Conservation (phyloP, 2,329 filamentous ascomycete species). For the Alternaria conjuncta region DNA sequence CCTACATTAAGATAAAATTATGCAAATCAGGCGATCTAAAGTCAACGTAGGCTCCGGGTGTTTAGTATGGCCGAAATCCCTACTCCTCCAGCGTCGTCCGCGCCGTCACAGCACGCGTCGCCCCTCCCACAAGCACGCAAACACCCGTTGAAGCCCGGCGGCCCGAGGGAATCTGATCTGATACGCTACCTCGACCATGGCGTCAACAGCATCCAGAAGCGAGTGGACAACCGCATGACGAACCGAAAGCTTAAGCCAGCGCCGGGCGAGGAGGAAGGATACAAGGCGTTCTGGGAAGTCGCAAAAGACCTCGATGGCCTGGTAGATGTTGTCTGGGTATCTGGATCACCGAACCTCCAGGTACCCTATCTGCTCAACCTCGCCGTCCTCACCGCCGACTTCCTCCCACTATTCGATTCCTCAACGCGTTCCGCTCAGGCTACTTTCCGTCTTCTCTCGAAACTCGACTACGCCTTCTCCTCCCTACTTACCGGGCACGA, state of each 20-base stretch:
- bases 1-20: background rate
- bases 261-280: constrained; percentile 55
- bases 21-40: background rate
- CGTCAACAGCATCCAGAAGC: constrained; percentile 45
- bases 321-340: constrained; percentile 84
- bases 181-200: constrained; percentile 64
- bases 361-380: constrained; percentile 83
- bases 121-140: constrained; percentile 61
- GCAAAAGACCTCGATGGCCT: constrained; percentile 76
- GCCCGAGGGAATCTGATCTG: constrained; percentile 64
- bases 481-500: constrained; percentile 74
- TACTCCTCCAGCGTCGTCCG: constrained; percentile 59
- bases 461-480: constrained; percentile 83
- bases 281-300: constrained; percentile 70
- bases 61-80: constrained; percentile 31
- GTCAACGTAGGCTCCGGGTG: background rate
- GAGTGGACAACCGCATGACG: constrained; percentile 38
- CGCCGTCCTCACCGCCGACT: constrained; percentile 74
- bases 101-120: constrained; percentile 48
- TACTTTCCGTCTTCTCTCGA: constrained; percentile 74
- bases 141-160: constrained; percentile 61
- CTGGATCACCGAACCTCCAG: constrained; percentile 81
- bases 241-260: constrained; percentile 58
- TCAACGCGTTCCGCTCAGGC: constrained; percentile 67
- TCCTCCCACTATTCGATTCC: constrained; percentile 74